A percentile compares a stretch with the other conserved stretches of the same genome.
phyloP scores from a whole-genome alignment of 306 rosid genomes.

The Purshia tridentata region DNA sequence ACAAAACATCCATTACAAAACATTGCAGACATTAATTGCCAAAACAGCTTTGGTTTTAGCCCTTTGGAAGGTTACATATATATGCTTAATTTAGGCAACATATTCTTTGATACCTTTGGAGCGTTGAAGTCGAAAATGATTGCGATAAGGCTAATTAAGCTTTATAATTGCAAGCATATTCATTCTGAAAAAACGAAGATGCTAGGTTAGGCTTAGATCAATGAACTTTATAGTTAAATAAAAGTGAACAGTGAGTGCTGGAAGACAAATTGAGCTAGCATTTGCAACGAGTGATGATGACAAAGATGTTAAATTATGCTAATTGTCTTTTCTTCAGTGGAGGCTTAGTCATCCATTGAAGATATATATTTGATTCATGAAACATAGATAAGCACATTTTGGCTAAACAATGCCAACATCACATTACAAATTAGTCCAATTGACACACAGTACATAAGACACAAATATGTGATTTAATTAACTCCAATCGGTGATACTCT shows the following conservation, averaged over 20 bases:
- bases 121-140: slow-evolving; percentile 11
- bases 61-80: neutral
- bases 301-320: neutral
- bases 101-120: neutral
- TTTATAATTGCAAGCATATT: slow-evolving; percentile 28
- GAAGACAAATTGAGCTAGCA: neutral
- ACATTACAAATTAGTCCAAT: too few relatives aligned
- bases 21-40: neutral
- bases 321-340: neutral
- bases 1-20: too few relatives aligned
- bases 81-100: neutral
- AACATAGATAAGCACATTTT: neutral
- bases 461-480: too few relatives aligned
- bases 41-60: slow-evolving; percentile 12
- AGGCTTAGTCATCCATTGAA: neutral
- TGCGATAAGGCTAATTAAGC: neutral
- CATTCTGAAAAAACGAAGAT: slow-evolving; percentile 14
- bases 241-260: neutral
- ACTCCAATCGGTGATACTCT: too few relatives aligned
- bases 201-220: neutral
- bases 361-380: neutral
- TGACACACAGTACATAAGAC: too few relatives aligned
- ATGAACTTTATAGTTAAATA: neutral
- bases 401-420: neutral
- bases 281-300: neutral